phyloP scores from a whole-genome alignment of 1,139 yeast species.

The Barnettozyma hawaiiensis region DNA sequence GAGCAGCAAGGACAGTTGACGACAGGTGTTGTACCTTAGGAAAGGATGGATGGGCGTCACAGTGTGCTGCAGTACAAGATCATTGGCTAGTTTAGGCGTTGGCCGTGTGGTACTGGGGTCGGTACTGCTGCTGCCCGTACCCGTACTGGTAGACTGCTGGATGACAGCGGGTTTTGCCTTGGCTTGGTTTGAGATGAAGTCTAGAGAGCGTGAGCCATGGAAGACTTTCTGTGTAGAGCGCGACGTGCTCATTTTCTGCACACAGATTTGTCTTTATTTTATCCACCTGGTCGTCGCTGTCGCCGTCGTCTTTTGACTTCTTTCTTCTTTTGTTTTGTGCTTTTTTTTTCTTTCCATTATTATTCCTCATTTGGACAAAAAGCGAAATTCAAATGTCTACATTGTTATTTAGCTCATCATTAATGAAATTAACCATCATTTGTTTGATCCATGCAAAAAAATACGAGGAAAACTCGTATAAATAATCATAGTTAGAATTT shows the following conservation, averaged over 20 bases:
- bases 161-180: slow-evolving; percentile 2
- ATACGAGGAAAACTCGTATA: not conserved
- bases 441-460: too few relatives aligned
- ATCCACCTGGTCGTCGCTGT: too few relatives aligned
- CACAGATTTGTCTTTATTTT: too few relatives aligned
- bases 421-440: too few relatives aligned
- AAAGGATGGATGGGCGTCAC: slow-evolving; percentile 6
- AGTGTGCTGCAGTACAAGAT: not conserved
- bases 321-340: too few relatives aligned
- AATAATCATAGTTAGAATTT: not conserved
- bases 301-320: not conserved
- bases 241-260: not conserved
- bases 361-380: too few relatives aligned
- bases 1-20: not conserved
- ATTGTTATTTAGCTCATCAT: too few relatives aligned
- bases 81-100: not conserved
- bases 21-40: not conserved
- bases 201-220: slow-evolving; percentile 10
- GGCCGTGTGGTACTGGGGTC: not conserved
- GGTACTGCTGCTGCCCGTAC: too few relatives aligned
- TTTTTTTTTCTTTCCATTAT: too few relatives aligned
- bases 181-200: slow-evolving; percentile 9
- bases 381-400: too few relatives aligned
- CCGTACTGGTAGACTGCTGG: not conserved
- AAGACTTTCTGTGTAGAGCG: slow-evolving; percentile 9